A percentile compares a stretch with the other conserved stretches of the same genome.
Conservation (phyloP, 2,329 filamentous ascomycete species). For the Mycocentrospora acerina region DNA sequence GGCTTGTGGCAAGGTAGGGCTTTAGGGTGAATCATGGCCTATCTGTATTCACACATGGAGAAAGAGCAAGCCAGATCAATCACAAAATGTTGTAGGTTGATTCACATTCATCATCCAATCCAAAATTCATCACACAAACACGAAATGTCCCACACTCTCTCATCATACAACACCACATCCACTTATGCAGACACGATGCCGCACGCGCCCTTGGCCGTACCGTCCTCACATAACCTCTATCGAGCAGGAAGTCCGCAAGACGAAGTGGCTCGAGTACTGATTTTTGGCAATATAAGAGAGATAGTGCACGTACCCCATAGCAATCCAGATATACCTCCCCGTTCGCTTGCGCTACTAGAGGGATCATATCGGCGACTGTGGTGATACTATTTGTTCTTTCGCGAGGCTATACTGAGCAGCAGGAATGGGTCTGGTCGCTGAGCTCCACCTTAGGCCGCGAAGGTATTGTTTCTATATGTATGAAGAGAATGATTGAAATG, state of each 20-base stretch:
- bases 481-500: not conserved
- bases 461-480: no score
- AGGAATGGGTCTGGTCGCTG: conserved; percentile 54
- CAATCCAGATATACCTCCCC: conserved; percentile 23
- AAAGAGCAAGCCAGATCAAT: no score
- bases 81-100: no score
- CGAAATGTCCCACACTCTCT: no score
- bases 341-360: conserved; percentile 21
- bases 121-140: no score
- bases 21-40: no score
- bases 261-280: conserved; percentile 14
- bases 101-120: no score
- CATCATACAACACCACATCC: no score
- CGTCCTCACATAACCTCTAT: conserved; percentile 10
- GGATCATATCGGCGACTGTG: conserved; percentile 28
- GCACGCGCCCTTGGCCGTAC: not conserved
- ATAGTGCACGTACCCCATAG: conserved; percentile 14
- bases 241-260: not conserved
- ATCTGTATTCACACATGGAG: no score
- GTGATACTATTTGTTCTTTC: conserved; percentile 45
- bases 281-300: conserved; percentile 3
- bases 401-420: conserved; percentile 57
- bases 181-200: no score
- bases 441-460: conserved; percentile 56
- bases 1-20: conserved; percentile 56